phyloP scores from a whole-genome alignment of 75 land plant genomes.

The Ceratopteris richardii region DNA sequence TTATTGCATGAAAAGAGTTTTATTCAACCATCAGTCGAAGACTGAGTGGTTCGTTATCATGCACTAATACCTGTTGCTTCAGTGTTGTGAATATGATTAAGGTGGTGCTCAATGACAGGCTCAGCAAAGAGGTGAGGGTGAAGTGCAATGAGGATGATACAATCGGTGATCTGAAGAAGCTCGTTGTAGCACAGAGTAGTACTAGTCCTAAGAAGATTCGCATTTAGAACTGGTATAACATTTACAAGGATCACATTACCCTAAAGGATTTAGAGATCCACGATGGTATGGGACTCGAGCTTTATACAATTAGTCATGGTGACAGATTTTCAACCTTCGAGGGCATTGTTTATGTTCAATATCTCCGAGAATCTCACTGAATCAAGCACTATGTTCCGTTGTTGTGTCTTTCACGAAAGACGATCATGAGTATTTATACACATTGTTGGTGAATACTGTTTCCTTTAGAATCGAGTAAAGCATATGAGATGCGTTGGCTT shows the following conservation, averaged over 20 bases:
- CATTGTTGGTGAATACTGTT: too few species aligned
- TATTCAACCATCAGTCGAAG: too few species aligned
- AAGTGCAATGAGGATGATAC: slow-evolving; percentile 98
- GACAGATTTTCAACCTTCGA: too few species aligned
- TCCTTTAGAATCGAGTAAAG: too few species aligned
- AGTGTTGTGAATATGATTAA: slow-evolving; percentile 27
- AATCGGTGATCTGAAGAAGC: slow-evolving; percentile 93
- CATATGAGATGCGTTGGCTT: too few species aligned
- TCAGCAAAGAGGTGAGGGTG: slow-evolving; percentile 92
- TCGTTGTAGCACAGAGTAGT: slow-evolving; percentile 90
- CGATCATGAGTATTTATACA: too few species aligned
- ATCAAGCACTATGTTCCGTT: too few species aligned
- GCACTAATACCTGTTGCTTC: too few species aligned
- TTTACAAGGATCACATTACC: slow-evolving; percentile 92
- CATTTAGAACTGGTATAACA: slow-evolving; percentile 93
- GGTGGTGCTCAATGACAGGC: slow-evolving; percentile 57
- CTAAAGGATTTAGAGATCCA: slow-evolving; percentile 88
- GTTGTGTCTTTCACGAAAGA: too few species aligned
- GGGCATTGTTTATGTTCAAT: too few species aligned
- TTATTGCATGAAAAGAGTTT: too few species aligned
- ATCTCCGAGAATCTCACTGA: too few species aligned
- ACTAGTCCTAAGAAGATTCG: slow-evolving; percentile 82
- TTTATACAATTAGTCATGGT: slow-evolving; percentile 57
- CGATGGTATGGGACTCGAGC: slow-evolving; percentile 94
- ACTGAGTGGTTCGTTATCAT: slow-evolving; percentile 5